A percentile compares a stretch with the other conserved stretches of the same genome.
Evolutionary conservation across 768 basidiomycete genomes (phyloP).

Genomic region (Inosperma sp.): DNA sequence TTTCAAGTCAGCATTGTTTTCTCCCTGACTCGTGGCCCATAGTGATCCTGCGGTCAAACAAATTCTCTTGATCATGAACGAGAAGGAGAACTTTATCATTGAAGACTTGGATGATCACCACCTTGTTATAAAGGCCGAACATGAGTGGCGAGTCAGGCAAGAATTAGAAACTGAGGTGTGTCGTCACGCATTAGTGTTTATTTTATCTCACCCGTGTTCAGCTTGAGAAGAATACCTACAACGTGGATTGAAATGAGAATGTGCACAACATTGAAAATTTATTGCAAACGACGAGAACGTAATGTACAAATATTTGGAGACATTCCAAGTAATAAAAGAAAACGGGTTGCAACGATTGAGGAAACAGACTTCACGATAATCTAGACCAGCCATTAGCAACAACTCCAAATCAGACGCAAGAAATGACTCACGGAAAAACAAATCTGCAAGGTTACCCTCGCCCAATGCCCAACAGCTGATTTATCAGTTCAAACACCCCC

Average conservation of each 20-base stretch:
- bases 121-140: slow-evolving; percentile 77
- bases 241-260: slow-evolving; percentile 48
- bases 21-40: not conserved
- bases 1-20: not conserved
- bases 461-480: too few relatives aligned
- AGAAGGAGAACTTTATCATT: slow-evolving; percentile 75
- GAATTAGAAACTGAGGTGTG: slow-evolving; percentile 75
- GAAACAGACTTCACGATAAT: too few relatives aligned
- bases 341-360: too few relatives aligned
- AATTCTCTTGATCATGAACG: slow-evolving; percentile 78
- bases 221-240: slow-evolving; percentile 87
- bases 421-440: too few relatives aligned
- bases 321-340: too few relatives aligned
- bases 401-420: too few relatives aligned
- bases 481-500: too few relatives aligned
- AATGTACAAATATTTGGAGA: too few relatives aligned
- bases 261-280: too few relatives aligned
- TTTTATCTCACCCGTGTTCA: slow-evolving; percentile 24
- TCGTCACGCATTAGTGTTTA: slow-evolving; percentile 4
- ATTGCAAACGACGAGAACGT: too few relatives aligned
- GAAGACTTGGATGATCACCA: slow-evolving; percentile 85
- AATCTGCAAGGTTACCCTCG: too few relatives aligned
- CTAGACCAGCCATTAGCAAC: too few relatives aligned
- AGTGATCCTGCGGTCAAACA: slow-evolving; percentile 91
- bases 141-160: slow-evolving; percentile 66